Evolutionary conservation across 1,284 basidiomycete genomes (phyloP), one percentile per base, ranked within the genome.

Genomic region (Malassezia sympodialis): DNA sequence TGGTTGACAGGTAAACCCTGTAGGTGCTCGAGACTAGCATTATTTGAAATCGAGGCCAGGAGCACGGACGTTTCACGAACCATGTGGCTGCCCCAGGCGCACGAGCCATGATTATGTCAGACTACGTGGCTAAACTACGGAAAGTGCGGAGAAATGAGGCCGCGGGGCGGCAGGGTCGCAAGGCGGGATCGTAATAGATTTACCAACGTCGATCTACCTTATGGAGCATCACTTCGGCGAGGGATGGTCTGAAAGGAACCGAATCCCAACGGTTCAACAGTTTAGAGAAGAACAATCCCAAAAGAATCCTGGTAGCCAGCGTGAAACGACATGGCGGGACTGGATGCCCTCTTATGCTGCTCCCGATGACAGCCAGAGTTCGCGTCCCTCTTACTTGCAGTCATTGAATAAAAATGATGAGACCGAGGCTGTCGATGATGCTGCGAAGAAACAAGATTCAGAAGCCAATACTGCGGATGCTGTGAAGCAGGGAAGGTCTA

Each of bases 181-280:
- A 8, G 11, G 14, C 31, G 32, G 32, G 35, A 12, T 19, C 27
- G 41, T 27, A 44, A 47, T 2, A 19, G 37, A 19, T 5, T 19
- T 6, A 39, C 19, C 37, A 8, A 39, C 37, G 3, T 21, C 19
- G 37, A 21, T 39, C 37, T 39, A 39, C 17, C 37, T 19, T 46
- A 67, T 65, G 31, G 34, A 39, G 27, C 65, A 65, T 42, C 60
- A 65, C 31, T 37, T 59, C 21, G 66, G 66, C 26, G 61, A 67
- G 50, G 68, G 64, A 19, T 70, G 65, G 63, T 70, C 68, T 15
- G 65, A 67, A 17, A 54, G 65, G 35, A 66, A 68, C 54, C 56
- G 39, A 7, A 53, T 70, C 12, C 68, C 68, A 8, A 70, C 66
- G 10, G 67, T 70, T 8, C 61, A 66, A 23, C 47, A 63, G 34